These are phyloP conservation scores for Irpex sp. DNA, from an alignment of 1,284 basidiomycete genomes.

Conservation along the genomic window DNA sequence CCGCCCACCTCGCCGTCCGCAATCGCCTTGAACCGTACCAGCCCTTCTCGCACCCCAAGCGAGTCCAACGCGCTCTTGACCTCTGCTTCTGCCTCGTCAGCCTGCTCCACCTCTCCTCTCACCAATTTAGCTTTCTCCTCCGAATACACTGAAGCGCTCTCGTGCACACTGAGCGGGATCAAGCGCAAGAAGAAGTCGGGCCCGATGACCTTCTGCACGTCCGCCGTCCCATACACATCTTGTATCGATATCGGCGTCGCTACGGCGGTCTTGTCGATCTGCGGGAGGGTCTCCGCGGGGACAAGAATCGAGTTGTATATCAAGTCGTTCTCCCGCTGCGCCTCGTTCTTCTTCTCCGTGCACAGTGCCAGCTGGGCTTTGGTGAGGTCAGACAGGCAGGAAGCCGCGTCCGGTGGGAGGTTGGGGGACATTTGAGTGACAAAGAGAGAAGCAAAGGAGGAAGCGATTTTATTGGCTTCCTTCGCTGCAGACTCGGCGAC, in stretches of 20 bases:
- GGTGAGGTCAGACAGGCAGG: constrained; percentile 76
- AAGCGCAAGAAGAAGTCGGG: constrained; percentile 88
- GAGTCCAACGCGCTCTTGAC: constrained; percentile 79
- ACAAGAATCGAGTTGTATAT: constrained; percentile 97
- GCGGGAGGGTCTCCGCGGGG: constrained; percentile 74
- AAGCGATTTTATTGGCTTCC: constrained; percentile 74
- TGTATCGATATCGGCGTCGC: constrained; percentile 46
- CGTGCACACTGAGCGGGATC: constrained; percentile 92
- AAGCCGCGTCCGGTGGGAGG: constrained; percentile 84
- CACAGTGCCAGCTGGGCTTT: constrained; percentile 82
- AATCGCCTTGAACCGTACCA: constrained; percentile 78
- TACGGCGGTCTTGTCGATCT: constrained; percentile 30
- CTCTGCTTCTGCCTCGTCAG: constrained; percentile 83
- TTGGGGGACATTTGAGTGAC: constrained; percentile 74
- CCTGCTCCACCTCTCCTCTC: constrained; percentile 84
- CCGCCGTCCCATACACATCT: constrained; percentile 87
- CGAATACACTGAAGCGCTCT: constrained; percentile 94
- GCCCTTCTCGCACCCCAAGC: constrained; percentile 74
- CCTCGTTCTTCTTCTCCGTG: constrained; percentile 73
- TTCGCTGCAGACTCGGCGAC: constrained; percentile 82
- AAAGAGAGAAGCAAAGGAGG: constrained; percentile 74
- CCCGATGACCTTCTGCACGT: constrained; percentile 95
- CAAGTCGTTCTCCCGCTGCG: constrained; percentile 91
- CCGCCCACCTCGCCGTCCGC: constrained; percentile 68
- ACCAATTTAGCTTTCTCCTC: constrained; percentile 99